Percentiles rank a stretch among this genome's conserved stretches.
These are phyloP conservation scores for Oryza australiensis DNA, from an alignment of 176 grass and related monocot genomes.

Conservation along the genomic window DNA sequence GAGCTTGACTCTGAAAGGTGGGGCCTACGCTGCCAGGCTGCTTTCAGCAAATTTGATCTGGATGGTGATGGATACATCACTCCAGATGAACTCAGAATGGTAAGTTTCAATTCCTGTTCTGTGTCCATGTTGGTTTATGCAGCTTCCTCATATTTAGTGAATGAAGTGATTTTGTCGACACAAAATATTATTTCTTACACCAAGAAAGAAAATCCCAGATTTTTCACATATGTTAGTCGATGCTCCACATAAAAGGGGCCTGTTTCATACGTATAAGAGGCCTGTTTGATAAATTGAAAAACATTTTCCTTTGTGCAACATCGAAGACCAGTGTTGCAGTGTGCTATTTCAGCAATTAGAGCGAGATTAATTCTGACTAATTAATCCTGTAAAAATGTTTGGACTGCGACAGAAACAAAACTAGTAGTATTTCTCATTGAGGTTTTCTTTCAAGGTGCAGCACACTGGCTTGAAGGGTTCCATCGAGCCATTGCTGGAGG, in stretches of 20 bases:
- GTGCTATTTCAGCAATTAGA: conserved; percentile 19
- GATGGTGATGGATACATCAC: conserved; percentile 97
- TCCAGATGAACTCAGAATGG: conserved; percentile 97
- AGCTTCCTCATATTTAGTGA: background rate
- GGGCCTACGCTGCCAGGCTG: conserved; percentile 78
- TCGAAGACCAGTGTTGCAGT: background rate
- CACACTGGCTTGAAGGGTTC: conserved; percentile 82
- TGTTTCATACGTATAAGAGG: background rate
- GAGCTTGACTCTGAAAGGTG: conserved; percentile 88
- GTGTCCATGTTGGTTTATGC: background rate
- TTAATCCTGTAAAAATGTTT: background rate
- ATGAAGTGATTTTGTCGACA: background rate
- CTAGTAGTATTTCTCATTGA: conserved; percentile 27
- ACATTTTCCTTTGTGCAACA: background rate
- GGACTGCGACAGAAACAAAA: background rate
- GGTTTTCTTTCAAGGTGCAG: conserved; percentile 51
- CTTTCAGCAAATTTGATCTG: conserved; percentile 94
- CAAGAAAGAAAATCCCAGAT: background rate
- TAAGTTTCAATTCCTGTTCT: conserved; percentile 50
- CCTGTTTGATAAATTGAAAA: background rate
- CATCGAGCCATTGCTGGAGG: conserved; percentile 78
- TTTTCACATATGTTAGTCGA: background rate
- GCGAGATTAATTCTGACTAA: background rate
- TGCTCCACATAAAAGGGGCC: background rate
- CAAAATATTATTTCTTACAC: background rate